These are phyloP conservation scores for Claviceps fusiformis DNA, from an alignment of 2,329 filamentous ascomycete species.

Conservation along the genomic window DNA sequence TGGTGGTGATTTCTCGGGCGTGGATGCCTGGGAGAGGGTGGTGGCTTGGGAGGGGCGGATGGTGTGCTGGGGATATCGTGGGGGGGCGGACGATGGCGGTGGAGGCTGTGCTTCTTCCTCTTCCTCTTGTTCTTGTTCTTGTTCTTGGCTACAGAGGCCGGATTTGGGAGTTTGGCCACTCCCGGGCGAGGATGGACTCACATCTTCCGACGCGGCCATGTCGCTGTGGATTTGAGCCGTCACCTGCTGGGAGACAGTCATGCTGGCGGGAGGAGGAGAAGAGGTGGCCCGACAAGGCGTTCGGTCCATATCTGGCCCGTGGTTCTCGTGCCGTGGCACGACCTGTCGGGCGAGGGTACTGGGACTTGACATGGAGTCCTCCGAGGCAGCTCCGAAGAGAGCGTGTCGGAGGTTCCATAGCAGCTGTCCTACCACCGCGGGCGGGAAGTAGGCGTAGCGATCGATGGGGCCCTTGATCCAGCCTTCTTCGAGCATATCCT, in stretches of 20 bases:
- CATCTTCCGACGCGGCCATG: slow-evolving; percentile 16
- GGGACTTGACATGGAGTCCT: slow-evolving; percentile 5
- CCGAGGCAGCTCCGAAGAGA: slow-evolving; percentile 22
- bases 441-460: slow-evolving; percentile 40
- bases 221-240: slow-evolving; percentile 37
- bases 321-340: background rate
- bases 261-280: slow-evolving; percentile 8
- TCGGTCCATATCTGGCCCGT: background rate
- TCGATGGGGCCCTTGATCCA: slow-evolving; percentile 38
- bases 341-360: background rate
- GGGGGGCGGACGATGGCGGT: slow-evolving; percentile 2
- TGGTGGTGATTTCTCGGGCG: slow-evolving; percentile 14
- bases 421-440: slow-evolving; percentile 42
- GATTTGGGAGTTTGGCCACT: slow-evolving; percentile 5
- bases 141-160: background rate
- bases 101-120: background rate
- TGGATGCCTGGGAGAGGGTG: slow-evolving; percentile 22
- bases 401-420: slow-evolving; percentile 44
- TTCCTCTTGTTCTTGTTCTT: background rate
- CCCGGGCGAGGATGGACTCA: slow-evolving; percentile 21
- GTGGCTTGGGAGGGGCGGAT: slow-evolving; percentile 22
- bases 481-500: slow-evolving; percentile 38
- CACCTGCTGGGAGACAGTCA: slow-evolving; percentile 37
- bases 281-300: background rate
- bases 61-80: slow-evolving; percentile 2